Conservation (phyloP, 2,329 filamentous ascomycete species). For the Hansfordia pulvinata region DNA sequence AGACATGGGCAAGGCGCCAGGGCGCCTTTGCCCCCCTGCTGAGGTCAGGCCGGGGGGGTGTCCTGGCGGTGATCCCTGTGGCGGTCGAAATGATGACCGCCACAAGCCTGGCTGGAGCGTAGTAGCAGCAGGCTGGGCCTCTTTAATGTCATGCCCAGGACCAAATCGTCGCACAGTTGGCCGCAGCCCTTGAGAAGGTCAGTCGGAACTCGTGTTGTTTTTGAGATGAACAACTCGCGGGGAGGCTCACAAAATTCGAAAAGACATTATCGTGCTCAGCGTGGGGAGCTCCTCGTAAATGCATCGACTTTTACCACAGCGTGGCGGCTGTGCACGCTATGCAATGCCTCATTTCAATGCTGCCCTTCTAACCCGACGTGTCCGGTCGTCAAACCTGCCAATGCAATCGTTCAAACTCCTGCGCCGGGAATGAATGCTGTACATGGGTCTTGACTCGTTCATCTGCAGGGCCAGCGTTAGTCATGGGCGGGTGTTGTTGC, state of each 20-base stretch:
- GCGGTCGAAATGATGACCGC: not conserved
- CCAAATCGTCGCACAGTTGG: constrained; percentile 10
- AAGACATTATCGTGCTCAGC: constrained; percentile 2
- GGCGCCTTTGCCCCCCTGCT: not conserved
- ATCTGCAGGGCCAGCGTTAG: too few relatives aligned
- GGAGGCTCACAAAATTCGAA: constrained; percentile 6
- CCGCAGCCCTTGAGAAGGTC: constrained; percentile 4
- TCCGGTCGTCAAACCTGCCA: too few relatives aligned
- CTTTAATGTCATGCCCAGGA: constrained; percentile 21
- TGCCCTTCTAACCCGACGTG: too few relatives aligned
- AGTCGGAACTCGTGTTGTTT: constrained; percentile 2
- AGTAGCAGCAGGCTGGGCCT: constrained; percentile 6
- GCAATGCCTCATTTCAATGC: too few relatives aligned
- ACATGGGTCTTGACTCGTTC: too few relatives aligned
- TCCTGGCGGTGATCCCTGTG: constrained; percentile 3
- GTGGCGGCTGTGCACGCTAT: too few relatives aligned
- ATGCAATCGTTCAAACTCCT: too few relatives aligned
- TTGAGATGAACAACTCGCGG: constrained; percentile 2
- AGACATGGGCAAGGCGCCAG: not conserved
- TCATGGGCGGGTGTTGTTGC: too few relatives aligned
- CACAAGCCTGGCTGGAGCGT: not conserved
- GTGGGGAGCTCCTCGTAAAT: not conserved
- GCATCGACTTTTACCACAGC: not conserved
- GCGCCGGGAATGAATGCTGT: too few relatives aligned
- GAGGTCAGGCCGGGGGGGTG: too few relatives aligned